Percentiles rank a stretch among this genome's conserved stretches.
These are phyloP conservation scores for Aspergillus bertholletiae DNA, from an alignment of 495 filamentous ascomycete genomes.

Conservation along the genomic window DNA sequence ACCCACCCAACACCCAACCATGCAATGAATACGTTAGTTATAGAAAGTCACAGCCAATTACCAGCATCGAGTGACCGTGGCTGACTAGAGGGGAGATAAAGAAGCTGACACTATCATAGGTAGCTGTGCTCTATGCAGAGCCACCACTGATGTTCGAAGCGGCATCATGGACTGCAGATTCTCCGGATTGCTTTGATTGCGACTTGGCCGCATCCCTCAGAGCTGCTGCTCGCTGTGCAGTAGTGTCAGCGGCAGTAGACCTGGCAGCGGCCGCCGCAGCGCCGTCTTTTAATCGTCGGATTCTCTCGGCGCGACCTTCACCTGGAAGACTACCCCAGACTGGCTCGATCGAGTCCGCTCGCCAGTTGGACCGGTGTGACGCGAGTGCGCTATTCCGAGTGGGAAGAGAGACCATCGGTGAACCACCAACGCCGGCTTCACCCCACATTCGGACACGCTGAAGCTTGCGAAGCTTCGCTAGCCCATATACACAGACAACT, in stretches of 20 bases:
- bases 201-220: not conserved
- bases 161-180: not conserved
- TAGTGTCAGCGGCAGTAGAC: constrained; percentile 15
- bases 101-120: not conserved
- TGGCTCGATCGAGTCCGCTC: constrained; percentile 44
- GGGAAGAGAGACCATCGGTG: constrained; percentile 28
- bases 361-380: constrained; percentile 38
- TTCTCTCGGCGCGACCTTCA: constrained; percentile 40
- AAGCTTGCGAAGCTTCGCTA: constrained; percentile 77
- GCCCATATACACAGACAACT: constrained; percentile 73
- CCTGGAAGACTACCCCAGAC: constrained; percentile 44
- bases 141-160: not conserved
- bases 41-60: not conserved
- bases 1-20: not conserved
- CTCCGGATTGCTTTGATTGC: not conserved
- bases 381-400: constrained; percentile 18
- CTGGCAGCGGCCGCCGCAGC: constrained; percentile 22
- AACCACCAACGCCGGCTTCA: constrained; percentile 38
- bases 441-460: constrained; percentile 89
- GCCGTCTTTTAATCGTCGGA: constrained; percentile 39
- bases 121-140: not conserved
- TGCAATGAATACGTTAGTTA: not conserved
- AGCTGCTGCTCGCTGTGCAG: not conserved
- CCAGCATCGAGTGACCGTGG: not conserved
- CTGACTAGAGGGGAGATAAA: not conserved